Evolutionary conservation across 148 eudicot species (phyloP), one percentile per base, ranked within the genome.

Genomic region (Camellia sinensis): DNA sequence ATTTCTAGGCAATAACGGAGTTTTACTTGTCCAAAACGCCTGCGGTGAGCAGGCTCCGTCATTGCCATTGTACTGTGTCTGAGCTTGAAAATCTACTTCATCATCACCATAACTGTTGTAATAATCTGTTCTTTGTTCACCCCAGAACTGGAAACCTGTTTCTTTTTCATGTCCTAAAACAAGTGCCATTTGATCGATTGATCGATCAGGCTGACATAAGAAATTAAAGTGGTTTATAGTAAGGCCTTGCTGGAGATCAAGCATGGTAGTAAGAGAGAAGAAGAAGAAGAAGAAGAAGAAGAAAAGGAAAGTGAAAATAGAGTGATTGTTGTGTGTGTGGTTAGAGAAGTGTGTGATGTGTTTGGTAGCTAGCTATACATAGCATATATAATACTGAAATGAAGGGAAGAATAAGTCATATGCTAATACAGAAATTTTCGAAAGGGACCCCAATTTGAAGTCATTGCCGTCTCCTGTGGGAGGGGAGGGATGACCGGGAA

Each of bases 391-490:
- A 4, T 15, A 19, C 3, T 3, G 6, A 3, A 15, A 15, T 9
- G 43, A 37, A 46, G 29, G 46, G 2, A 60, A 60, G 19, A 48
- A 4, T 7, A 45, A 13, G 56, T 46, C 74, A 46, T 63, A 21
- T 63, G 21, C n/a, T 70, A 7, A 52, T 9, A 69, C 22, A 7
- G 54, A 69, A 43, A 29, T 29, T 29, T 45, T 44, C 54, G 3
- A 45, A 69, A 18, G 60, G 76, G 45, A 4, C 4, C 4, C 62
- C 10, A 52, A 11, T 73, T 73, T 56, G 6, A 63, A 76, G 59
- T 76, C 79, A 10, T 63, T 76, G 79, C 79, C 79, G 71, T 76
- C 79, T 48, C 63, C 60, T 3, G 7, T 6, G 70, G 79, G 71
- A 21, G 14, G 60, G 48, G 22, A 19, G 13, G 79, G 48, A 76